Conservation (phyloP, 768 basidiomycete species). For the Kockovaella imperatae region DNA sequence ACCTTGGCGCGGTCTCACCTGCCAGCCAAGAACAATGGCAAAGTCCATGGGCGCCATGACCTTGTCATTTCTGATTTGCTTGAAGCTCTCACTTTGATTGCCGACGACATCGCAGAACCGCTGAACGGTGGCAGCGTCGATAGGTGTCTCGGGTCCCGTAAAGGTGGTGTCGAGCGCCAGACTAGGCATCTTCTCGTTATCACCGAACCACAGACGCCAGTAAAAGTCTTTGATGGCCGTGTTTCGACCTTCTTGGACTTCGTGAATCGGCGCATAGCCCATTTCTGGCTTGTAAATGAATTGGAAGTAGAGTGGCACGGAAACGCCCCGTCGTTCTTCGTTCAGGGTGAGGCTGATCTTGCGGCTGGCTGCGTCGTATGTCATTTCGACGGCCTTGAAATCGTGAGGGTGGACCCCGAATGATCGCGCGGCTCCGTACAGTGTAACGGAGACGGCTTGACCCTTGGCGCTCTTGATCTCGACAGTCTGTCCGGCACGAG, state of each 20-base stretch:
- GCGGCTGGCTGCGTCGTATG: conserved; percentile 52
- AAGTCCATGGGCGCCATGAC: conserved; percentile 97
- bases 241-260: conserved; percentile 74
- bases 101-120: conserved; percentile 79
- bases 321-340: conserved; percentile 69
- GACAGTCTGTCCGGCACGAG: conserved; percentile 70
- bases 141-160: conserved; percentile 74
- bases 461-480: conserved; percentile 53
- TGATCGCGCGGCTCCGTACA: conserved; percentile 74
- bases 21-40: conserved; percentile 96
- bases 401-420: conserved; percentile 60
- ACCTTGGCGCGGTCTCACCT: conserved; percentile 54
- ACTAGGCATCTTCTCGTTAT: conserved; percentile 64
- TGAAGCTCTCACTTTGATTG: conserved; percentile 86
- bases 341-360: conserved; percentile 65
- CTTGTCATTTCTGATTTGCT: conserved; percentile 58
- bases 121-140: conserved; percentile 69
- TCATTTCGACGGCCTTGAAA: conserved; percentile 78
- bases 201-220: conserved; percentile 97
- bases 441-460: conserved; percentile 54
- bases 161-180: conserved; percentile 76
- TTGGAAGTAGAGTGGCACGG: conserved; percentile 71
- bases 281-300: conserved; percentile 81
- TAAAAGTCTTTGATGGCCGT: conserved; percentile 91
- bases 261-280: conserved; percentile 88